These are phyloP conservation scores for Amylostereum areolatum DNA, from an alignment of 1,284 basidiomycete genomes.

Conservation along the genomic window DNA sequence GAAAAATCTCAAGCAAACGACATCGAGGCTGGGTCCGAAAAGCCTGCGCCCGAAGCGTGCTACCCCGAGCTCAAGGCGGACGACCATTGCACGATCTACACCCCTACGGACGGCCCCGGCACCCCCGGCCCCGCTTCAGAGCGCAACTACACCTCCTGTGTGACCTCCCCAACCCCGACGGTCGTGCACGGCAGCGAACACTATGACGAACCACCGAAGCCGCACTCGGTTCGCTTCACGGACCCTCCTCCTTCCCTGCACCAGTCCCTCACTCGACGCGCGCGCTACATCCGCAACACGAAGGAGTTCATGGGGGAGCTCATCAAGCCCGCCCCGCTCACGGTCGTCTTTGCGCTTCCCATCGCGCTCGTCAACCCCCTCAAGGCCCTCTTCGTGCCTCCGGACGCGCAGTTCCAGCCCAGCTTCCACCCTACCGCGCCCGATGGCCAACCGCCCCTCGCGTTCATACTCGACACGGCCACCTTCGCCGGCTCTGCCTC, in stretches of 20 bases:
- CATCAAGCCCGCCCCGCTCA: conserved; percentile 48
- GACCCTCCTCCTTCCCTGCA: neutral
- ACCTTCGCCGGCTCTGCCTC: conserved; percentile 67
- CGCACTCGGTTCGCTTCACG: neutral
- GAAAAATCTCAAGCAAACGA: too few species aligned
- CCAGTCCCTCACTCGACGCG: conserved; percentile 6
- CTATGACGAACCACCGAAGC: neutral
- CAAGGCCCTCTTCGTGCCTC: conserved; percentile 64
- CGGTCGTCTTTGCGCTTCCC: conserved; percentile 62
- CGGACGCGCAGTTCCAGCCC: conserved; percentile 46
- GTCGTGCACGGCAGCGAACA: neutral
- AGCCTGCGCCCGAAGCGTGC: too few species aligned
- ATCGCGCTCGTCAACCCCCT: conserved; percentile 62
- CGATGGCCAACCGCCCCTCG: conserved; percentile 70
- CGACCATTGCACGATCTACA: neutral
- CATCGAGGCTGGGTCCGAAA: too few species aligned
- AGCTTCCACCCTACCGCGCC: conserved; percentile 57
- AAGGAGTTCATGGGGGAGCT: conserved; percentile 36
- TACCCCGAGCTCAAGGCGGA: too few species aligned
- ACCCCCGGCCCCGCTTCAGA: conserved; percentile 7
- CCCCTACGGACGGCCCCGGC: neutral
- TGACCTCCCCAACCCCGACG: conserved; percentile 15
- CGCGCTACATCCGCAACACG: conserved; percentile 12
- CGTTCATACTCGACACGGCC: conserved; percentile 59
- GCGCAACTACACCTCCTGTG: conserved; percentile 15